Evolutionary conservation across 1,284 basidiomycete genomes (phyloP), one percentile per base, ranked within the genome.

Genomic region (Irpex rosettiformis): DNA sequence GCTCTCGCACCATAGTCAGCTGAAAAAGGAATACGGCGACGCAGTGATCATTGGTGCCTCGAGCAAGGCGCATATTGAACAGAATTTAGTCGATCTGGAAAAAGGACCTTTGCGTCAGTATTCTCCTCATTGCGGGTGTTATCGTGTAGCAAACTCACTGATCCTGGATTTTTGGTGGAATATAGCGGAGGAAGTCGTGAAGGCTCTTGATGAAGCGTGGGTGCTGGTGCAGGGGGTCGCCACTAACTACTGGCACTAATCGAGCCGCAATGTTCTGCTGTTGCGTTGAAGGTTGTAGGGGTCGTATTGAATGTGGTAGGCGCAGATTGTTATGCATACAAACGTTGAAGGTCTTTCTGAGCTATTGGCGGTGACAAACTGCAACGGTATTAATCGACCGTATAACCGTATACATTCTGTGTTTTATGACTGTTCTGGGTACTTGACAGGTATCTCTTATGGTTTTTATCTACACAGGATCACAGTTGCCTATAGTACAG

Each of bases 81-180:
- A 61, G 60, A 85, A 84, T 61, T 64, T 84, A 48, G 27, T 74
- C 22, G 82, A 84, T 62, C 67, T 84, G 21, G 82, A 84, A 69
- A 84, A 85, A 64, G 82, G 81, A 0, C 81, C 82, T 2, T 66
- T 83, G 57, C 79, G 79, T 81, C 62, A 76, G 78, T 73, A 1
- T 13, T 22, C 8, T 1, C 5, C n/a, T n/a, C n/a, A n/a, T n/a
- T n/a, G n/a, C n/a, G n/a, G n/a, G n/a, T n/a, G n/a, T n/a, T n/a
- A n/a, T n/a, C n/a, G n/a, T n/a, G n/a, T n/a, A n/a, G n/a, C n/a
- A n/a, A n/a, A n/a, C n/a, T n/a, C n/a, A n/a, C n/a, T n/a, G n/a
- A n/a, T n/a, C n/a, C n/a, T n/a, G n/a, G 7, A 24, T 2, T 25
- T 5, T 54, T 21, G 47, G 49, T 52, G 33, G 33, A 16, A 16